These are phyloP conservation scores for Hymenoscyphus fraxineus DNA, from an alignment of 2,329 filamentous ascomycete genomes.

Conservation along the genomic window DNA sequence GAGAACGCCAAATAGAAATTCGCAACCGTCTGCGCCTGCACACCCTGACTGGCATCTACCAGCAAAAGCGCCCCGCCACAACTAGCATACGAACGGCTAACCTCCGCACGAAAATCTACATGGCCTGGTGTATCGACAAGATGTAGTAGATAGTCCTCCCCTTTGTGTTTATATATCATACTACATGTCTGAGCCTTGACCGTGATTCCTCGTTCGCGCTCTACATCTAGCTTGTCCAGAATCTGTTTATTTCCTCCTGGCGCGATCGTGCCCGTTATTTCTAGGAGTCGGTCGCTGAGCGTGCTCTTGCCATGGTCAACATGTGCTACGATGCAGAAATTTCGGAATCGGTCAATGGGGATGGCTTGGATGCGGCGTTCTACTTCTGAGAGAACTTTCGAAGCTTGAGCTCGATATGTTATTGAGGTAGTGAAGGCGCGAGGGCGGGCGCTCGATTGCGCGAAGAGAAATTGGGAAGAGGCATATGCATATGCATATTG, in stretches of 20 bases:
- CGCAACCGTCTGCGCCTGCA: slow-evolving; percentile 96
- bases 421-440: slow-evolving; percentile 31
- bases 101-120: slow-evolving; percentile 95
- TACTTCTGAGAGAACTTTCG: slow-evolving; percentile 41
- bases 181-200: slow-evolving; percentile 98
- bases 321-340: slow-evolving; percentile 98
- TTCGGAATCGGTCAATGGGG: slow-evolving; percentile 76
- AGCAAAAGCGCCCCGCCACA: slow-evolving; percentile 90
- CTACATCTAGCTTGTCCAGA: slow-evolving; percentile 93
- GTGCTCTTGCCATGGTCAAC: slow-evolving; percentile 99
- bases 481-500: slow-evolving; percentile 24
- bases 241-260: slow-evolving; percentile 90
- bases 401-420: slow-evolving; percentile 27
- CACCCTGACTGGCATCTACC: slow-evolving; percentile 92
- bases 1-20: slow-evolving; percentile 98
- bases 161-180: slow-evolving; percentile 89
- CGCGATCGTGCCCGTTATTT: slow-evolving; percentile 89
- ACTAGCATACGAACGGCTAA: slow-evolving; percentile 91
- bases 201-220: slow-evolving; percentile 92
- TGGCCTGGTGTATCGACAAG: slow-evolving; percentile 96
- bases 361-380: slow-evolving; percentile 66
- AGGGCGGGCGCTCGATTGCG: slow-evolving; percentile 5
- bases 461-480: slow-evolving; percentile 22
- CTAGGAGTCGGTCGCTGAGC: slow-evolving; percentile 84
- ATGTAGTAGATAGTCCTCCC: slow-evolving; percentile 87